Evolutionary conservation across 2,329 filamentous ascomycete species (phyloP), one percentile per base, ranked within the genome.

Genomic region (Claviceps sorghi): DNA sequence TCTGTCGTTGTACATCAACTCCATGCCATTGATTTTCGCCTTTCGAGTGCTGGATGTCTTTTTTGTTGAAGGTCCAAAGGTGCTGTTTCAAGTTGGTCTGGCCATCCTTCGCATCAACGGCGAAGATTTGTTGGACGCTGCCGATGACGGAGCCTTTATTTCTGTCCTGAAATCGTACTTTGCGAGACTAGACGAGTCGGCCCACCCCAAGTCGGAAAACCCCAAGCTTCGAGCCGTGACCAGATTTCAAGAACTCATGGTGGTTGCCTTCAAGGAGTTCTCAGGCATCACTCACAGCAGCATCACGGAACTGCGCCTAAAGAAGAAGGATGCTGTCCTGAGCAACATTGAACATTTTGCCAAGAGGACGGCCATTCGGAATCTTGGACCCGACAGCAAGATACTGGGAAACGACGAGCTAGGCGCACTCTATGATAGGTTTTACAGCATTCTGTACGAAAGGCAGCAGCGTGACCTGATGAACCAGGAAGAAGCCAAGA

Each of bases 201-300:
- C 93, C 2, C 91, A 98, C 63, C 93, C 93, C 2, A 90, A 86
- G 62, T 96, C 89, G 0, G 90, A 96, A 64, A 98, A 97, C 57
- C 83, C 90, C 3, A 98, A 97, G 69, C 74, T 97, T 50, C 80
- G 91, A 51, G 88, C 90, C 0, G 93, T 98, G 51, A 98, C 94
- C 6, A 81, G 88, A 47, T 98, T 98, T 65, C 93, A 98, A 62
- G 93, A 97, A 67, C 79, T 98, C 53, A 97, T 98, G 90, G 93
- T 98, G 3, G 93, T 97, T 21, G 93, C 93, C 0, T 98, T 98
- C 71, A 97, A 96, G 60, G 93, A 98, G 64, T 98, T 98, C 64
- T 86, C 91, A 0, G 88, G 84, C 42, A 95, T 98, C 59, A 98
- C 93, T 0, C 91, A 98, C 64, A 84, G 82, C 63, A 95, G 84